Percentiles rank a stretch among this genome's conserved stretches.
These are phyloP conservation scores for Sarocladium kiliense DNA, from an alignment of 2,329 filamentous ascomycete species.

Conservation along the genomic window DNA sequence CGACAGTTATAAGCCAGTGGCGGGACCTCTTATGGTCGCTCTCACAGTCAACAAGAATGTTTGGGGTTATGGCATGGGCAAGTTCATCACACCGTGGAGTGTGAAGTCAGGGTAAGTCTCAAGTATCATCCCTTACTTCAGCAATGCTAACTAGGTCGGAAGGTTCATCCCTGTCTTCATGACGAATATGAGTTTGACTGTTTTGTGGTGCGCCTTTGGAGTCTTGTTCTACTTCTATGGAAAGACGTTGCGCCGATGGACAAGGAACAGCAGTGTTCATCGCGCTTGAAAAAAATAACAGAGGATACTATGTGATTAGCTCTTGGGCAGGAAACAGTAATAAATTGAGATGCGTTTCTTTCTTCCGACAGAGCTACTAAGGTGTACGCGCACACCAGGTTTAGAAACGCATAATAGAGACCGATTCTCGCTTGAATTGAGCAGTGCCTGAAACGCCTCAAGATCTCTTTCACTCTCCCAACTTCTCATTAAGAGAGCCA, in stretches of 20 bases:
- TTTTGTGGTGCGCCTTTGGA: background rate
- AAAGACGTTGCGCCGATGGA: background rate
- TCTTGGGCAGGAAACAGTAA: too few species aligned
- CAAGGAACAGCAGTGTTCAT: background rate
- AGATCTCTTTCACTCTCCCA: too few species aligned
- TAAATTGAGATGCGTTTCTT: too few species aligned
- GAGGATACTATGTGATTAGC: too few species aligned
- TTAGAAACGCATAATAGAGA: too few species aligned
- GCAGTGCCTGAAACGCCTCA: too few species aligned
- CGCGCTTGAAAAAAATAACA: too few species aligned
- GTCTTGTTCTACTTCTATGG: background rate
- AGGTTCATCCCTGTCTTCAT: background rate
- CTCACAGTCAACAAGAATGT: background rate
- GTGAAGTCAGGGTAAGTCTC: background rate
- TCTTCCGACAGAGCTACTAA: too few species aligned
- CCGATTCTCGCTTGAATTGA: too few species aligned
- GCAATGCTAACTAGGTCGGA: background rate
- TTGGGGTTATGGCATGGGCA: background rate
- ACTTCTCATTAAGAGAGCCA: too few species aligned
- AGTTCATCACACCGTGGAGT: background rate
- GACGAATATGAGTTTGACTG: background rate
- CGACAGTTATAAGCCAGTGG: slow-evolving; percentile 60
- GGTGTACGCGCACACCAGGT: too few species aligned
- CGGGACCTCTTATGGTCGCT: slow-evolving; percentile 28
- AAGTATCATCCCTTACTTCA: background rate